Percentiles rank a stretch among this genome's conserved stretches.
phyloP scores from a whole-genome alignment of 768 basidiomycete species.

The Strobilomyces confusus region DNA sequence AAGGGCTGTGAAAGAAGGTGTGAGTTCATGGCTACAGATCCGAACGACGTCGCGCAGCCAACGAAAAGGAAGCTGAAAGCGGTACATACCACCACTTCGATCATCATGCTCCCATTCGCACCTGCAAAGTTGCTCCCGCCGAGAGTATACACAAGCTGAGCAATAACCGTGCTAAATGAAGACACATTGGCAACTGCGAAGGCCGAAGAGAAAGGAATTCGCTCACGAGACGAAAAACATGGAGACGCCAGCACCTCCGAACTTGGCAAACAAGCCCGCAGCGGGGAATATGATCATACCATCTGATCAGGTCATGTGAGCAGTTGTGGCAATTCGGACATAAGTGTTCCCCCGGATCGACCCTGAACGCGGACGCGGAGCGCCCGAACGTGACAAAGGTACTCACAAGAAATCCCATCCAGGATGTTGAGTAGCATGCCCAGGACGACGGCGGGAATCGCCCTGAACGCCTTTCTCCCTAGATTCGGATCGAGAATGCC shows the following conservation, averaged over 20 bases:
- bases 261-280: conserved; percentile 68
- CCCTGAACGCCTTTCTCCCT: conserved; percentile 27
- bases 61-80: too few relatives aligned
- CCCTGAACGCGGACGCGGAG: conserved; percentile 3
- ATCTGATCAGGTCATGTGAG: conserved; percentile 41
- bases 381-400: not conserved
- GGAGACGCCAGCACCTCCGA: conserved; percentile 88
- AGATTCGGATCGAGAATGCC: conserved; percentile 17
- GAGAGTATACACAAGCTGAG: conserved; percentile 80
- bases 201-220: not conserved
- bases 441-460: conserved; percentile 80
- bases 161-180: conserved; percentile 54
- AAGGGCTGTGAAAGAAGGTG: conserved; percentile 59
- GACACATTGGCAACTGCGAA: not conserved
- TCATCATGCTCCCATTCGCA: conserved; percentile 96
- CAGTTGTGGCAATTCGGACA: not conserved
- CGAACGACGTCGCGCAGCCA: not conserved
- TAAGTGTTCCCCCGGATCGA: not conserved
- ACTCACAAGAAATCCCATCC: conserved; percentile 87
- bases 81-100: conserved; percentile 84
- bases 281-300: conserved; percentile 97
- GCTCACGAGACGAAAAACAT: conserved; percentile 88
- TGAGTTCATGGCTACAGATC: not conserved
- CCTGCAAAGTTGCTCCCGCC: conserved; percentile 89
- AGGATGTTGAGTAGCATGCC: conserved; percentile 86